These are phyloP conservation scores for Gamarada debralockiae DNA, from an alignment of 495 filamentous ascomycete species.

Conservation along the genomic window DNA sequence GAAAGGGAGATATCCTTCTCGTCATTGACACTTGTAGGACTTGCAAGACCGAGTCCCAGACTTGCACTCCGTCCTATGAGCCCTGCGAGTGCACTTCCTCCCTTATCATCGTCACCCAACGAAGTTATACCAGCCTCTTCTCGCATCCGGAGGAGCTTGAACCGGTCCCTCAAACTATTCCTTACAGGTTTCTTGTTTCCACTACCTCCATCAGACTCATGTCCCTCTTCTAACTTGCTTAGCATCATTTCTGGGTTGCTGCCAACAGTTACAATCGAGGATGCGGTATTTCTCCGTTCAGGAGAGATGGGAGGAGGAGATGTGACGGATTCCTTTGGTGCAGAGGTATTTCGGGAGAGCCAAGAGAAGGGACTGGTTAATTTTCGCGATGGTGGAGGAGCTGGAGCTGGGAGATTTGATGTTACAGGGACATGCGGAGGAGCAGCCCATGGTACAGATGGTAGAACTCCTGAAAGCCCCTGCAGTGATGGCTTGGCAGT, in stretches of 20 bases:
- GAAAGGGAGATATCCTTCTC: slow-evolving; percentile 44
- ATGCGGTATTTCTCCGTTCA: slow-evolving; percentile 64
- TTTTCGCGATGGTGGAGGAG: slow-evolving; percentile 51
- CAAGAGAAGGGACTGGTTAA: slow-evolving; percentile 79
- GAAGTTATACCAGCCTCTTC: slow-evolving; percentile 65
- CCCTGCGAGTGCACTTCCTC: slow-evolving; percentile 33
- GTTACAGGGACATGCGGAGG: slow-evolving; percentile 18
- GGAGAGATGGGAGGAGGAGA: slow-evolving; percentile 37
- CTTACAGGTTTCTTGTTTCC: slow-evolving; percentile 48
- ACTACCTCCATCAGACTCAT: slow-evolving; percentile 44
- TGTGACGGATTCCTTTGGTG: slow-evolving; percentile 55
- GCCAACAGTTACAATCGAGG: slow-evolving; percentile 67
- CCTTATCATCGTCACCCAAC: slow-evolving; percentile 45
- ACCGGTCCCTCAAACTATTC: slow-evolving; percentile 78
- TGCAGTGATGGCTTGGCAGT: slow-evolving; percentile 27
- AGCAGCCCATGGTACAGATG: slow-evolving; percentile 49
- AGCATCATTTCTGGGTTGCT: slow-evolving; percentile 74
- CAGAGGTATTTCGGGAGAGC: slow-evolving; percentile 70
- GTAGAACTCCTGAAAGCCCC: slow-evolving; percentile 46
- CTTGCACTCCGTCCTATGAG: slow-evolving; percentile 43
- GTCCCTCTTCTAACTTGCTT: slow-evolving; percentile 63
- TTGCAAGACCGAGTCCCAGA: slow-evolving; percentile 48
- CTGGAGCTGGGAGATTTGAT: slow-evolving; percentile 29
- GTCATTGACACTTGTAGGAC: slow-evolving; percentile 50
- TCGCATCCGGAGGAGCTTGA: slow-evolving; percentile 76